Conservation (phyloP, 306 rosid genomes). For the Carpinus viminea region DNA sequence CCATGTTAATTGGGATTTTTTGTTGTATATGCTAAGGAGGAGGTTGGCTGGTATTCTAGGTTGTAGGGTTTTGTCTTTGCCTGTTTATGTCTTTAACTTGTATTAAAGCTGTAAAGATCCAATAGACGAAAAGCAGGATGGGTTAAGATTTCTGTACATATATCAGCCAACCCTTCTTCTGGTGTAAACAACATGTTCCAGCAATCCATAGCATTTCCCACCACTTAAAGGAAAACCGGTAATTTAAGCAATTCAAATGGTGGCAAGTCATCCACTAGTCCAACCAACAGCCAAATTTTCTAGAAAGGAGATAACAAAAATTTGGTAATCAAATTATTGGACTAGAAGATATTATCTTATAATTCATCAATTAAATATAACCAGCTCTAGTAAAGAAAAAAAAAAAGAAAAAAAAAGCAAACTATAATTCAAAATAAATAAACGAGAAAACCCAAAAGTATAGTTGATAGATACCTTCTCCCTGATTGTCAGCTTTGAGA, state of each 20-base stretch:
- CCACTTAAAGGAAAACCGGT: not conserved
- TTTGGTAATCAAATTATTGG: not conserved
- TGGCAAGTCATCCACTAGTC: not conserved
- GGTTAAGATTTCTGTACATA: not conserved
- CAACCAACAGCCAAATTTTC: not conserved
- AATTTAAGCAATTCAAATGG: not conserved
- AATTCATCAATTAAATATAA: not conserved
- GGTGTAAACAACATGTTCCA: not conserved
- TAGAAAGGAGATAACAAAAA: not conserved
- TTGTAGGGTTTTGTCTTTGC: too few relatives aligned
- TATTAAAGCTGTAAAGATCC: not conserved
- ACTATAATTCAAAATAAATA: not conserved
- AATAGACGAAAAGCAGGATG: not conserved
- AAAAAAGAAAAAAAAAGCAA: not conserved
- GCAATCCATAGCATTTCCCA: not conserved
- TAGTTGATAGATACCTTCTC: slow-evolving; percentile 56
- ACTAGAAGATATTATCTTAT: not conserved
- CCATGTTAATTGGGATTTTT: too few relatives aligned
- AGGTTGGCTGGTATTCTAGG: too few relatives aligned
- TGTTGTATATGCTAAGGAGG: too few relatives aligned
- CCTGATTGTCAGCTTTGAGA: slow-evolving; percentile 67
- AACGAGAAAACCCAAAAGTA: not conserved
- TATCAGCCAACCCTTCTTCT: not conserved
- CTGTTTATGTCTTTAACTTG: too few relatives aligned
- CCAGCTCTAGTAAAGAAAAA: not conserved